Evolutionary conservation across 192 early-diverging fungal species (phyloP).

Genomic region (Lobosporangium transversale): DNA sequence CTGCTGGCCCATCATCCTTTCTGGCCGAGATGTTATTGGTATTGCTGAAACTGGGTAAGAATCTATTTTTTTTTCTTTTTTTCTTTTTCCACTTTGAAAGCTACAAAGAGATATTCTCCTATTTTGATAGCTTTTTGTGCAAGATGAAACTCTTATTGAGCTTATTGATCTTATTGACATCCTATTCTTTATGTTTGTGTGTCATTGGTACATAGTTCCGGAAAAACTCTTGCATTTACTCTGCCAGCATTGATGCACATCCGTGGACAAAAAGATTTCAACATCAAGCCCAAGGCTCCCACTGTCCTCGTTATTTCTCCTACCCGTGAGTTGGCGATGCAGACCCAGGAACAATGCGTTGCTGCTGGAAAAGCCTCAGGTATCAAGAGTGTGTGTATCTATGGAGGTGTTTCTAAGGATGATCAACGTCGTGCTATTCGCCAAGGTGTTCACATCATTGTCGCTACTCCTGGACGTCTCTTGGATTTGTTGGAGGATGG

Average conservation of each 20-base stretch:
- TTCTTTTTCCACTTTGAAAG: background rate
- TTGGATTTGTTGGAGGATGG: constrained; percentile 91
- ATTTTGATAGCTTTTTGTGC: constrained; percentile 47
- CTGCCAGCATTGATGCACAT: constrained; percentile 91
- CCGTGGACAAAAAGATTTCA: constrained; percentile 72
- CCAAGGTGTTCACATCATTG: constrained; percentile 76
- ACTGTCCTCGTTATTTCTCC: constrained; percentile 89
- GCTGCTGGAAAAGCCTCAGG: constrained; percentile 69
- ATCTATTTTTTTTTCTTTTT: background rate
- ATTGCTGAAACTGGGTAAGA: constrained; percentile 93
- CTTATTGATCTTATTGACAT: constrained; percentile 15
- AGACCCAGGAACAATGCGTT: constrained; percentile 89
- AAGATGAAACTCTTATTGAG: constrained; percentile 51
- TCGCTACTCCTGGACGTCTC: constrained; percentile 96
- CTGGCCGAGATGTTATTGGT: constrained; percentile 87
- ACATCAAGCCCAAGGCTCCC: constrained; percentile 70
- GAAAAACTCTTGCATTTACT: constrained; percentile 95
- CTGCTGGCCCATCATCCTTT: constrained; percentile 90
- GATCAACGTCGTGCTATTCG: constrained; percentile 65
- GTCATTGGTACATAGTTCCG: constrained; percentile 72
- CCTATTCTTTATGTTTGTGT: too few relatives aligned
- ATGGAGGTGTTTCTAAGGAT: constrained; percentile 90
- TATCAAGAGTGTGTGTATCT: constrained; percentile 80
- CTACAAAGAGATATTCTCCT: background rate
- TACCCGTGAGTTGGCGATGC: constrained; percentile 96